Evolutionary conservation across 345 rosid species (phyloP), one percentile per base, ranked within the genome.

Genomic region (Arabidopsis suecica): DNA sequence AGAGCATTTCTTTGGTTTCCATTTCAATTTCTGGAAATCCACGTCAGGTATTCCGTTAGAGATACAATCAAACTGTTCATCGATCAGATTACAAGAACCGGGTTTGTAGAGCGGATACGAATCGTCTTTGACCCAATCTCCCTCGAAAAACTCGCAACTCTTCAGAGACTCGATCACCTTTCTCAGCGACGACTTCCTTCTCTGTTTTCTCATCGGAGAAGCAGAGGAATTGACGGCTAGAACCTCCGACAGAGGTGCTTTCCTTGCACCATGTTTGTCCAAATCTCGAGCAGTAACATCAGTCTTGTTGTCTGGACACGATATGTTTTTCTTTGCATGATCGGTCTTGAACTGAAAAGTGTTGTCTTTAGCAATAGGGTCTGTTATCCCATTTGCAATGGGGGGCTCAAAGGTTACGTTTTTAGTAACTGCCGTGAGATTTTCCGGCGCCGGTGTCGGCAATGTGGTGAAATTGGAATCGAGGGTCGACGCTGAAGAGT

Each of bases 21-120:
- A 95, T 78, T 88, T 92, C 36, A 81, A 67, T 77, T 90, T 90
- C 74, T 84, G 93, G 68, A 68, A 95, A 11, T 82, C 86, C 28
- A 56, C 82, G 74, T 95, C 99, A 5, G 93, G 90, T 80, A 98
- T 85, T 18, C 98, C 97, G 49, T 95, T 95, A 51, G 36, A 54
- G 37, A 92, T 63, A 70, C 99, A 95, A 16, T 85, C 85, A 71
- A 95, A 95, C 57, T 92, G 99, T 74, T 85, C 87, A 76, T 95
- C 99, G 16, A 95, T 86, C 7, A 88, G 56, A 13, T 89, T 86
- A 83, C 99, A 95, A 11, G 98, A 84, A 45, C 94, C 97, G 2
- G 94, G 90, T 62, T 87, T 87, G 84, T 95, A 95, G 10, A 95
- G 94, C 2, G 99, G 99, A 82, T 95, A 95, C 1, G 98, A 85